A percentile compares a stretch with the other conserved stretches of the same genome.
phyloP scores from a whole-genome alignment of 2,329 filamentous ascomycete species.

The Hypoxylon rubiginosum region DNA sequence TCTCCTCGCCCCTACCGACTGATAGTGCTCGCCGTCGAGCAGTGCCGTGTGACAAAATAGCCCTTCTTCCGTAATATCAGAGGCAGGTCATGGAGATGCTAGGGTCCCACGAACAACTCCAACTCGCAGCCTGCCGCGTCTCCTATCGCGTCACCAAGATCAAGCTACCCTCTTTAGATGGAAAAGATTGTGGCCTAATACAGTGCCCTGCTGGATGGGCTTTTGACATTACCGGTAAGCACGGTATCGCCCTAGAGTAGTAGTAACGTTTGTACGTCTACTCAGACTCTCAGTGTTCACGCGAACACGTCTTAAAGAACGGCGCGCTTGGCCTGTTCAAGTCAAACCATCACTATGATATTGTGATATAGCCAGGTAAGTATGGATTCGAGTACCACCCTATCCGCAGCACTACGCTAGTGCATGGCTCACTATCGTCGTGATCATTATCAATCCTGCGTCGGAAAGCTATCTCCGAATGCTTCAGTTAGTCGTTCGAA shows the following conservation, averaged over 20 bases:
- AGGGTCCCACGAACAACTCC: background rate
- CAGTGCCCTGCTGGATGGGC: background rate
- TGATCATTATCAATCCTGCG: background rate
- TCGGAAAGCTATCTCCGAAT: background rate
- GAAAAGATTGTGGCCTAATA: background rate
- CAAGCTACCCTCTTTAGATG: background rate
- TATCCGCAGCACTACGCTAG: background rate
- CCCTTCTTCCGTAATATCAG: background rate
- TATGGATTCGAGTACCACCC: background rate
- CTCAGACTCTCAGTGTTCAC: background rate
- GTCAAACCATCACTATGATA: background rate
- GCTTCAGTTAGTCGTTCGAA: background rate
- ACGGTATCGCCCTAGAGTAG: background rate
- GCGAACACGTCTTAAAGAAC: background rate
- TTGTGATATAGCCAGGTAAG: background rate
- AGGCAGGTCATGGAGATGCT: background rate
- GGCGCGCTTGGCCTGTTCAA: background rate
- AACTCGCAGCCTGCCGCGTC: background rate
- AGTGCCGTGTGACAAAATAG: background rate
- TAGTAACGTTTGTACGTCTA: background rate
- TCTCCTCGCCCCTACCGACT: background rate
- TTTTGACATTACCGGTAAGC: background rate
- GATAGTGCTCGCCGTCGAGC: background rate
- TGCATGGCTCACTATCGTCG: background rate
- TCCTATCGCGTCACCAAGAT: background rate